Percentiles rank a stretch among this genome's conserved stretches.
Conservation (phyloP, 352 stramenopile genomes). For the Sclerospora graminicola region DNA sequence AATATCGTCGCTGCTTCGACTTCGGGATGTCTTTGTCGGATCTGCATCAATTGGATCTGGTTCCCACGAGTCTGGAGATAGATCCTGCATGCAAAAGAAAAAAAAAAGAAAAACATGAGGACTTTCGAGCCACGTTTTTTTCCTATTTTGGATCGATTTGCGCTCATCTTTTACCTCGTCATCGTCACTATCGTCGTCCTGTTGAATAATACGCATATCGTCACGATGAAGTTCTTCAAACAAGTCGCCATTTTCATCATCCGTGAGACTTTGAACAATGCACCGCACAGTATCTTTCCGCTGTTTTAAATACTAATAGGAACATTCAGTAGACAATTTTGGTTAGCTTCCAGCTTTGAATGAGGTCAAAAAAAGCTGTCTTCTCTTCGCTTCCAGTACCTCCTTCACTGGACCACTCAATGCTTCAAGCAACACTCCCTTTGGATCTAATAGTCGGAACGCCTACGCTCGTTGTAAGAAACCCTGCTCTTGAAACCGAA, state of each 20-base stretch:
- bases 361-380: too few species aligned
- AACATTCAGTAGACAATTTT: neutral
- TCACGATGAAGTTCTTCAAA: constrained; percentile 92
- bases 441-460: constrained; percentile 90
- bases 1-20: constrained; percentile 89
- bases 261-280: constrained; percentile 91
- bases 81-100: constrained; percentile 37
- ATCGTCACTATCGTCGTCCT: constrained; percentile 90
- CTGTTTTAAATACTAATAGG: constrained; percentile 81
- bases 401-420: constrained; percentile 59
- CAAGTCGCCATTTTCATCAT: constrained; percentile 87
- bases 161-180: constrained; percentile 57
- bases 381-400: constrained; percentile 15
- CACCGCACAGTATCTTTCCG: constrained; percentile 95
- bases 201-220: constrained; percentile 87
- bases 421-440: constrained; percentile 86
- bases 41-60: constrained; percentile 82
- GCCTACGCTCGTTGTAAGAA: constrained; percentile 20
- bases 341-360: neutral
- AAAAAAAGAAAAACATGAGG: neutral
- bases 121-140: neutral
- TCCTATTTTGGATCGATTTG: neutral
- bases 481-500: neutral
- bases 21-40: constrained; percentile 68
- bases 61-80: constrained; percentile 84